A percentile compares a stretch with the other conserved stretches of the same genome.
These are phyloP conservation scores for Pythium phragmiticola DNA, from an alignment of 352 stramenopile genomes.

Conservation along the genomic window DNA sequence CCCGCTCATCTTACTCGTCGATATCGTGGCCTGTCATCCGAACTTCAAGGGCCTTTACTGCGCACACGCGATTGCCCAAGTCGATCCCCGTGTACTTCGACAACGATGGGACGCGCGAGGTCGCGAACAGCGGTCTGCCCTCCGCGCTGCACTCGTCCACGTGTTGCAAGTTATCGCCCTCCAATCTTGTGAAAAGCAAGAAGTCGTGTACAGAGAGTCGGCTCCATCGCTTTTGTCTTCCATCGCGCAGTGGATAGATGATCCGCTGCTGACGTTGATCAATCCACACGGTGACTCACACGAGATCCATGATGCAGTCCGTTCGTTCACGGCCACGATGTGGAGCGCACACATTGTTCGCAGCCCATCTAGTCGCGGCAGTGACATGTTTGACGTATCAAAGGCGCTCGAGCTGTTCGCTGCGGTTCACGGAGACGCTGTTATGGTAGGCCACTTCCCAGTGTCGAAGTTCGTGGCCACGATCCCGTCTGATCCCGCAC, in stretches of 20 bases:
- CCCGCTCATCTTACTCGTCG: constrained; percentile 43
- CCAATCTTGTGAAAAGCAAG: constrained; percentile 26
- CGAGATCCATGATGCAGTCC: constrained; percentile 2
- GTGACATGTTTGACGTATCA: constrained; percentile 2
- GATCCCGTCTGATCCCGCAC: background rate
- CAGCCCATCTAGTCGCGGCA: background rate
- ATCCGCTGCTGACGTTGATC: constrained; percentile 17
- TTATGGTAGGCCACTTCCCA: constrained; percentile 10
- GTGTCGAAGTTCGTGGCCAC: constrained; percentile 5
- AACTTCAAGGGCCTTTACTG: constrained; percentile 50
- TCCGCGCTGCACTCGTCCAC: constrained; percentile 37
- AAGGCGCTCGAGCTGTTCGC: constrained; percentile 20
- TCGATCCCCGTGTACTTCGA: constrained; percentile 33
- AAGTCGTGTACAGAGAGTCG: constrained; percentile 38
- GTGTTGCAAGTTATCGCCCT: constrained; percentile 32
- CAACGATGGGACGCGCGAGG: constrained; percentile 36
- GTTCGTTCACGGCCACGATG: constrained; percentile 1
- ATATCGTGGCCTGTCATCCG: constrained; percentile 38
- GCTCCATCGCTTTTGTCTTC: constrained; percentile 37
- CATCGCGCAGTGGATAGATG: constrained; percentile 32
- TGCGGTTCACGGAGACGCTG: constrained; percentile 5
- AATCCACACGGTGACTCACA: constrained; percentile 4
- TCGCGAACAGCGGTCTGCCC: constrained; percentile 18
- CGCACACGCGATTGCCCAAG: constrained; percentile 35
- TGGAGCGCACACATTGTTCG: constrained; percentile 13